Percentiles rank a stretch among this genome's conserved stretches.
phyloP scores from a whole-genome alignment of 2,329 filamentous ascomycete species.

The Fusarium solani-melongenae region DNA sequence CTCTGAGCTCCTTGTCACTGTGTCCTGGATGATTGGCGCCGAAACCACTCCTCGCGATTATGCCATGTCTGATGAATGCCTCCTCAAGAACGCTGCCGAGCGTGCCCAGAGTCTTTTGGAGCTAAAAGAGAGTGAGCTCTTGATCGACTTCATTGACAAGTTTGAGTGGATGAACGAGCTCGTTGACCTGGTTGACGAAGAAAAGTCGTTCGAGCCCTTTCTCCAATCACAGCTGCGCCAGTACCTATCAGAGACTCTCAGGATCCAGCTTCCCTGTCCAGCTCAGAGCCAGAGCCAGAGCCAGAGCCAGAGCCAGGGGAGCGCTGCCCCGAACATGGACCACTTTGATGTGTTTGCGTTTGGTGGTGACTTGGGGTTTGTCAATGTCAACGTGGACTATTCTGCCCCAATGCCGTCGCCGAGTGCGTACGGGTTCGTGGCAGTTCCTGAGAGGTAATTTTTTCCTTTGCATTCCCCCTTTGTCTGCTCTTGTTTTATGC shows the following conservation, averaged over 20 bases:
- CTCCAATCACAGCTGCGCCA: conserved; percentile 31
- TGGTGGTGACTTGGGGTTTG: conserved; percentile 3
- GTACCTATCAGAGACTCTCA: conserved; percentile 29
- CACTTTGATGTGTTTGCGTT: not conserved
- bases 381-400: conserved; percentile 1
- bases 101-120: conserved; percentile 15
- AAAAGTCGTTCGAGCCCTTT: conserved; percentile 33
- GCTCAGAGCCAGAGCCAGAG: conserved; percentile 10
- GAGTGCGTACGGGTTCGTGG: too few species aligned
- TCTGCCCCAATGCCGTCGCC: not conserved
- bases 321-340: not conserved
- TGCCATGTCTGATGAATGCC: not conserved
- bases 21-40: conserved; percentile 40
- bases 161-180: conserved; percentile 42
- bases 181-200: conserved; percentile 22
- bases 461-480: not conserved
- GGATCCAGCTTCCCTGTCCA: conserved; percentile 27
- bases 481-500: not conserved
- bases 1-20: conserved; percentile 40
- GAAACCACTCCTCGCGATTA: conserved; percentile 1
- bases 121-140: conserved; percentile 25
- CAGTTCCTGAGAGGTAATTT: too few species aligned
- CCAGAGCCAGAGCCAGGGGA: not conserved
- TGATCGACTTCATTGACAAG: conserved; percentile 31
- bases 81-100: conserved; percentile 25